Percentiles rank a stretch among this genome's conserved stretches.
phyloP scores from a whole-genome alignment of 352 stramenopile species.

The Paralagenidium karlingii region DNA sequence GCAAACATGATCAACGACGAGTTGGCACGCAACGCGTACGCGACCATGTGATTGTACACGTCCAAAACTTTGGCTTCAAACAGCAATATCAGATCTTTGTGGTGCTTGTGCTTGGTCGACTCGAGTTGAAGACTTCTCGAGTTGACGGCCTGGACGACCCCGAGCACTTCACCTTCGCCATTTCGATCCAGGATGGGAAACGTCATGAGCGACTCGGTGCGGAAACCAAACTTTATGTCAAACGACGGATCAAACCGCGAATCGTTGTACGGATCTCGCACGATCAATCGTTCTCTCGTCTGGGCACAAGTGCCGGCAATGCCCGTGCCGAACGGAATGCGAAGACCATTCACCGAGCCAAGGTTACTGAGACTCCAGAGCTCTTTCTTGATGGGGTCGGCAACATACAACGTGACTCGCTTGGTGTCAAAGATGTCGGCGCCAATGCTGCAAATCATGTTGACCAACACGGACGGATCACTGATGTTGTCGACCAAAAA shows the following conservation, averaged over 20 bases:
- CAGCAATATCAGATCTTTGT: constrained; percentile 31
- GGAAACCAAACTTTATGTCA: constrained; percentile 74
- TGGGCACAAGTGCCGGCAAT: constrained; percentile 57
- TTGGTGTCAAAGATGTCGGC: constrained; percentile 54
- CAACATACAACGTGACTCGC: constrained; percentile 58
- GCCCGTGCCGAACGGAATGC: constrained; percentile 59
- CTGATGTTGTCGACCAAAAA: constrained; percentile 57
- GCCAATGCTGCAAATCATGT: constrained; percentile 61
- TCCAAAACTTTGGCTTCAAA: constrained; percentile 51
- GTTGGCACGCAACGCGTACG: constrained; percentile 46
- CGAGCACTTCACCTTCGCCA: constrained; percentile 48
- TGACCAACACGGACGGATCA: constrained; percentile 50
- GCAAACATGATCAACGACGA: constrained; percentile 73
- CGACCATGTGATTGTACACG: constrained; percentile 47
- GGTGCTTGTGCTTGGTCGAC: too few species aligned
- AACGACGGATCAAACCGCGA: constrained; percentile 68
- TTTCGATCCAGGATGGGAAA: constrained; percentile 59
- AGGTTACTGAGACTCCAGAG: constrained; percentile 60
- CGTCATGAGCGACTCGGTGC: constrained; percentile 61
- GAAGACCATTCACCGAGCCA: constrained; percentile 55
- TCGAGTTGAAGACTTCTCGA: too few species aligned
- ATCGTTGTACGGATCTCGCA: constrained; percentile 65
- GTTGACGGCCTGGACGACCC: constrained; percentile 55
- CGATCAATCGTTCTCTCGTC: constrained; percentile 39
- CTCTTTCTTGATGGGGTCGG: constrained; percentile 60